Conservation (phyloP, 2,329 filamentous ascomycete genomes). For the Claviceps lovelessii region DNA sequence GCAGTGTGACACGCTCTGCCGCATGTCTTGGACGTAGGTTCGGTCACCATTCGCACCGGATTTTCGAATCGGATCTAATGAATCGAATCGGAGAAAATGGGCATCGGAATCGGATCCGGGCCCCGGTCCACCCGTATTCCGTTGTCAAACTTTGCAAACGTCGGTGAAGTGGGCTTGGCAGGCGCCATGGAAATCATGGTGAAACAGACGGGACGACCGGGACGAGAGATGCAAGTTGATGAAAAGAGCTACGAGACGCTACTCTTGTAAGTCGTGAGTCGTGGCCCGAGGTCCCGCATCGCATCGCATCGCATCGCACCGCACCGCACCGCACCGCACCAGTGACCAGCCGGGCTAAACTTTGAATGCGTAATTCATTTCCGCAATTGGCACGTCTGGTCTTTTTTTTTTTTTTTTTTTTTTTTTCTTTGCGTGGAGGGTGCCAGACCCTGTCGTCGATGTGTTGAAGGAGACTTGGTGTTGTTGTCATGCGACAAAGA, state of each 20-base stretch:
- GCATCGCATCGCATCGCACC: too few relatives aligned
- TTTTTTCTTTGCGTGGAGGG: too few relatives aligned
- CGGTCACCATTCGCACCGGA: neutral
- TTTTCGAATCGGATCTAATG: neutral
- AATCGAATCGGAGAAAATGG: neutral
- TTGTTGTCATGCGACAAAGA: too few relatives aligned
- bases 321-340: too few relatives aligned
- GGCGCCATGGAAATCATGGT: neutral
- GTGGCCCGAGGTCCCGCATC: too few relatives aligned
- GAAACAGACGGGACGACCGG: neutral
- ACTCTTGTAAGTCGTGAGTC: neutral
- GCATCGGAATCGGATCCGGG: neutral
- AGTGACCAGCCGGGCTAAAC: neutral
- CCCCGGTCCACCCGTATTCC: too few relatives aligned
- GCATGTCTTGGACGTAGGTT: neutral
- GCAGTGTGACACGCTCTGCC: neutral
- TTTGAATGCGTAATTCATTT: neutral
- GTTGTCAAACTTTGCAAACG: neutral
- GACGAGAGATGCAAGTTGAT: neutral
- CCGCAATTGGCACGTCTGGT: neutral
- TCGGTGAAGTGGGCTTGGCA: neutral
- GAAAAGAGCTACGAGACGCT: neutral
- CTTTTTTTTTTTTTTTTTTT: too few relatives aligned
- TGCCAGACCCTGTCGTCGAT: too few relatives aligned
- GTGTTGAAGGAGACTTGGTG: too few relatives aligned